A percentile compares a stretch with the other conserved stretches of the same genome.
These are phyloP conservation scores for Talaromyces sp. DNA, from an alignment of 2,329 filamentous ascomycete genomes.

Conservation along the genomic window DNA sequence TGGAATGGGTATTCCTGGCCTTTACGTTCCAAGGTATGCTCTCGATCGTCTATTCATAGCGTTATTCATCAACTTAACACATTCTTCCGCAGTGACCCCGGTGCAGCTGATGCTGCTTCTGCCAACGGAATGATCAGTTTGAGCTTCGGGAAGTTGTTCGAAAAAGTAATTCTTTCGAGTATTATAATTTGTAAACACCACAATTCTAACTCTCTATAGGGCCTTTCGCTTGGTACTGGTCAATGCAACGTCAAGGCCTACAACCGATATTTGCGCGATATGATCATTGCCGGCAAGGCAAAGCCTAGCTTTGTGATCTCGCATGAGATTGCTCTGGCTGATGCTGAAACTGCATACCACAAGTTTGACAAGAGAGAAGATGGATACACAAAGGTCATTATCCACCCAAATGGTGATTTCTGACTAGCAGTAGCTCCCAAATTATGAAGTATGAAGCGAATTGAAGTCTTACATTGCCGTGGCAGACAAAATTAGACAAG, in stretches of 20 bases:
- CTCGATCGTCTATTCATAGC: not conserved
- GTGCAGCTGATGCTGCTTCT: constrained; percentile 62
- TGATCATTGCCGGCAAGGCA: constrained; percentile 66
- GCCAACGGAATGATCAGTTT: constrained; percentile 67
- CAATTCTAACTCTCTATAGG: constrained; percentile 41
- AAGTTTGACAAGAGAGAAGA: constrained; percentile 69
- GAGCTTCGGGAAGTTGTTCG: constrained; percentile 69
- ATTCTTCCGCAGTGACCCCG: constrained; percentile 52
- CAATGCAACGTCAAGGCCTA: constrained; percentile 72
- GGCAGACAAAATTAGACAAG: no score
- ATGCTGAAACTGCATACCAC: constrained; percentile 62
- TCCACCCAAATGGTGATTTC: constrained; percentile 62
- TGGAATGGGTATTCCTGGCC: constrained; percentile 63
- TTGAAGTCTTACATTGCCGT: no score
- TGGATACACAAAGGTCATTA: constrained; percentile 69
- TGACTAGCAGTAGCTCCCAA: not conserved
- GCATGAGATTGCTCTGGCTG: constrained; percentile 65
- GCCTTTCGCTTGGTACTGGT: constrained; percentile 62
- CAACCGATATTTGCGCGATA: constrained; percentile 66
- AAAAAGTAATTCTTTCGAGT: constrained; percentile 54
- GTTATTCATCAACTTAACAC: not conserved
- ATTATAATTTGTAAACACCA: not conserved
- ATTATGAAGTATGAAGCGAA: no score
- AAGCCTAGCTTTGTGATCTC: constrained; percentile 69
- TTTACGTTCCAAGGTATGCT: constrained; percentile 49